Evolutionary conservation across 441 rosid genomes (phyloP).

Genomic region (Erodium texanum): DNA sequence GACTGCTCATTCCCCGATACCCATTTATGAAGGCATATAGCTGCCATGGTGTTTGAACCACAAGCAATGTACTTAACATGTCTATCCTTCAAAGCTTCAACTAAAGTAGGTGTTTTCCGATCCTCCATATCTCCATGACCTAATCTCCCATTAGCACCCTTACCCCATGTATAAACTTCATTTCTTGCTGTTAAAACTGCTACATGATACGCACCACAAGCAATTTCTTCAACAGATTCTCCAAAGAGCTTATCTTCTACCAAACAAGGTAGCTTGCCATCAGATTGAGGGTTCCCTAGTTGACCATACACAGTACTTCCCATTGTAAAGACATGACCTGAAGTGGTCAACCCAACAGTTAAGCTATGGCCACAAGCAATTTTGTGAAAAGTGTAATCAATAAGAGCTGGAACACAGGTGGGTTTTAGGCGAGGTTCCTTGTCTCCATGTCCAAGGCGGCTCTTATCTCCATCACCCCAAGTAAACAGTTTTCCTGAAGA

Average conservation of each 20-base stretch:
- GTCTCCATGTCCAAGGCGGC: conserved; percentile 89
- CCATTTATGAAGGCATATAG: conserved; percentile 92
- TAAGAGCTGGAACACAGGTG: conserved; percentile 92
- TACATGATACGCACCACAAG: conserved; percentile 96
- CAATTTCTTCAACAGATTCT: conserved; percentile 79
- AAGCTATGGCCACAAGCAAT: conserved; percentile 88
- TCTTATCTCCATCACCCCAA: conserved; percentile 97
- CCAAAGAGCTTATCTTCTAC: conserved; percentile 87
- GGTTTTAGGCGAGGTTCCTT: conserved; percentile 86
- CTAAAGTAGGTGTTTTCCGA: conserved; percentile 63
- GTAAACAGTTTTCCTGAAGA: conserved; percentile 90
- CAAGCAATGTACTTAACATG: conserved; percentile 86
- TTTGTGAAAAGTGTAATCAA: conserved; percentile 84
- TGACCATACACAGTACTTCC: conserved; percentile 96
- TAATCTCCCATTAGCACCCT: conserved; percentile 92
- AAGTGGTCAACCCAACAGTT: conserved; percentile 78
- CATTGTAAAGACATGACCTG: conserved; percentile 80
- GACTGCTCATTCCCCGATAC: conserved; percentile 91
- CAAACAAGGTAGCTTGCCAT: conserved; percentile 67
- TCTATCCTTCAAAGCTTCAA: conserved; percentile 86
- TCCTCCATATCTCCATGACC: conserved; percentile 94
- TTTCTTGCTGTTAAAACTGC: conserved; percentile 80
- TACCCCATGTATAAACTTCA: conserved; percentile 95
- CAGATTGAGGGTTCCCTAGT: conserved; percentile 77
- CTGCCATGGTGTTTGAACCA: conserved; percentile 78